A percentile compares a stretch with the other conserved stretches of the same genome.
Evolutionary conservation across 495 filamentous ascomycete species (phyloP).

Genomic region (Jackrogersella multiformis): DNA sequence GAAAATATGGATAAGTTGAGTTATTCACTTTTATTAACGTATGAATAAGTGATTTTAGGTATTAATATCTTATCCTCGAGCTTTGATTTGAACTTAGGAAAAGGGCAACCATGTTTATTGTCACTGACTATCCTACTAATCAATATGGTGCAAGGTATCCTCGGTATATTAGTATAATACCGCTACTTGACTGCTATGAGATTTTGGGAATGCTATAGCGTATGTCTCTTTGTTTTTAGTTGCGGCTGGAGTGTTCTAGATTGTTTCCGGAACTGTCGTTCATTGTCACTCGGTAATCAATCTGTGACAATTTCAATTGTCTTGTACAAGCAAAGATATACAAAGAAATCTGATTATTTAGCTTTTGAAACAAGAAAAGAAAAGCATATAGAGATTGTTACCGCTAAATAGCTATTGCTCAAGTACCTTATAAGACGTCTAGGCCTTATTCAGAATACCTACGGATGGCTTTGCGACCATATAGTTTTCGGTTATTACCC

Average conservation of each 20-base stretch:
- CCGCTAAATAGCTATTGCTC: not conserved
- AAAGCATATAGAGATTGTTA: not conserved
- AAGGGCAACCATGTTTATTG: too few species aligned
- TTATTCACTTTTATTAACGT: too few species aligned
- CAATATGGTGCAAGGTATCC: too few species aligned
- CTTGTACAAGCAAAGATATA: slow-evolving; percentile 2
- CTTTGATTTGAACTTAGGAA: not conserved
- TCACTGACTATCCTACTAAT: too few species aligned
- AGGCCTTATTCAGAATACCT: too few species aligned
- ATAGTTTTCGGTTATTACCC: not conserved
- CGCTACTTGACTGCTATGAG: not conserved
- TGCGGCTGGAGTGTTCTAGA: not conserved
- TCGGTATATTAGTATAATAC: not conserved
- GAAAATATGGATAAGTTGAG: too few species aligned
- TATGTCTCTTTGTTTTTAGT: slow-evolving; percentile 14
- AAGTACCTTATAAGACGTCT: not conserved
- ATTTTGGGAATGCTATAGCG: not conserved
- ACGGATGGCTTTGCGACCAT: too few species aligned
- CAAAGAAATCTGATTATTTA: not conserved
- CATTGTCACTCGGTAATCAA: slow-evolving; percentile 23
- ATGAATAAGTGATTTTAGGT: too few species aligned
- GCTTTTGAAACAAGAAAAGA: not conserved
- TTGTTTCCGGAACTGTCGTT: slow-evolving; percentile 27
- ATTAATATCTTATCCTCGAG: not conserved
- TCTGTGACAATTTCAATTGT: slow-evolving; percentile 12